Evolutionary conservation across 2,329 filamentous ascomycete genomes (phyloP), one percentile per base, ranked within the genome.

Genomic region (Apiospora koreana): DNA sequence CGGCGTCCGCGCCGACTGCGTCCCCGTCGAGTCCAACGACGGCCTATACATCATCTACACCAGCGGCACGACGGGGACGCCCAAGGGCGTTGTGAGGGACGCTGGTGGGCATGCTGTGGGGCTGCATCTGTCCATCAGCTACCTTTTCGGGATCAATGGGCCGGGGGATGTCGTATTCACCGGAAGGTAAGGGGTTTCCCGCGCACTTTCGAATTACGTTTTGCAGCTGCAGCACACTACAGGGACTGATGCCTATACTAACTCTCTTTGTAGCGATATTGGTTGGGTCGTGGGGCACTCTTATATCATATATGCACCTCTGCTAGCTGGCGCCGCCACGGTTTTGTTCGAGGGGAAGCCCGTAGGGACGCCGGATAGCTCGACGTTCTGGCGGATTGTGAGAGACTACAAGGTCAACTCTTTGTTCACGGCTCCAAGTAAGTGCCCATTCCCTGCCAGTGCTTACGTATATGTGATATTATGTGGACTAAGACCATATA

Each of bases 281-380:
- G 95, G 95, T 42, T 98, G 95, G 95, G 94, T 95, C 0, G 93
- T 96, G 0, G 93, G 93, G 2, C 90, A 94, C 78, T 92, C 90
- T 7, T 98, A 96, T 79, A 97, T 97, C 73, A 85, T 97, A 16
- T 98, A 98, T 77, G 95, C 90, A 4, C 95, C 95, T 16, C 87
- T 98, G 7, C 87, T 98, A 1, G 89, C 92, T 0, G 95, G 95
- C 6, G 94, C 95, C 1, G 91, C 94, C 1, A 97, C 94, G 0
- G 89, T 98, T 1, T 85, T 98, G 0, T 98, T 94, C 79, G 95
- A 98, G 82, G 95, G 95, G 25, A 71, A 71, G 48, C 70, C 70
- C 2, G 45, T 71, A 21, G 70, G 70, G 10, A 71, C 70, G 21
- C 70, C 70, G 23, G 91, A 97, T 75, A 93, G 94, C 0, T 92